phyloP scores from a whole-genome alignment of 164 flowering plant species.

The Tetrastigma voinierianum region DNA sequence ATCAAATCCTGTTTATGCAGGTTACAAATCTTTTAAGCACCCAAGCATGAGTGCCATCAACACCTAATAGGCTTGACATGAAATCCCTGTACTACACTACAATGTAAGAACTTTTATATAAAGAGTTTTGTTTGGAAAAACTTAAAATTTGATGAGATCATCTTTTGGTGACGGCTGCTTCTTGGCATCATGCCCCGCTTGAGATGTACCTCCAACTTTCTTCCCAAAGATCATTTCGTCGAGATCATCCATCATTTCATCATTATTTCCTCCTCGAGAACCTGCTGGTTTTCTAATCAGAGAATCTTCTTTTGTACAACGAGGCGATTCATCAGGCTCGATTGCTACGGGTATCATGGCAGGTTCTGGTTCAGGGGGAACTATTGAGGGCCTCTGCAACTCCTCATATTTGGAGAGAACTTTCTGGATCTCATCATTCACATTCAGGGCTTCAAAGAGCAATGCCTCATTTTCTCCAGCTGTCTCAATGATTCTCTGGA shows the following conservation, averaged over 20 bases:
- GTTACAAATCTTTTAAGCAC: no score
- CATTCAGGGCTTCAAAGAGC: conserved; percentile 89
- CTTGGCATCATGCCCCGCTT: conserved; percentile 47
- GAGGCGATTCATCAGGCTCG: conserved; percentile 90
- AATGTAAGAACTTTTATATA: neutral
- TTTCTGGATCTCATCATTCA: conserved; percentile 90
- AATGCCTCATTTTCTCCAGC: conserved; percentile 86
- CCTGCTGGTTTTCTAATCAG: conserved; percentile 65
- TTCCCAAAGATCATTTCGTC: conserved; percentile 98
- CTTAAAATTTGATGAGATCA: conserved; percentile 75
- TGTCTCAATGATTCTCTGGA: conserved; percentile 79
- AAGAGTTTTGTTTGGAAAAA: neutral
- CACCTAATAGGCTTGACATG: no score
- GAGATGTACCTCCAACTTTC: conserved; percentile 61
- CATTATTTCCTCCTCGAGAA: conserved; percentile 58
- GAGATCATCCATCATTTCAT: conserved; percentile 90
- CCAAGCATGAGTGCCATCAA: no score
- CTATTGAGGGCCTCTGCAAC: conserved; percentile 46
- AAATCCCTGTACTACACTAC: no score
- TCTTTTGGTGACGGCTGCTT: conserved; percentile 58
- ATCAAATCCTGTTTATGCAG: no score
- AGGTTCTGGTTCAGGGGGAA: conserved; percentile 58
- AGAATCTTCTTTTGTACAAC: conserved; percentile 60
- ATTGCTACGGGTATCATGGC: conserved; percentile 90
- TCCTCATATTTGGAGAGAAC: conserved; percentile 75